Evolutionary conservation across 768 basidiomycete species (phyloP).

Genomic region (Lentinus tigrinus): DNA sequence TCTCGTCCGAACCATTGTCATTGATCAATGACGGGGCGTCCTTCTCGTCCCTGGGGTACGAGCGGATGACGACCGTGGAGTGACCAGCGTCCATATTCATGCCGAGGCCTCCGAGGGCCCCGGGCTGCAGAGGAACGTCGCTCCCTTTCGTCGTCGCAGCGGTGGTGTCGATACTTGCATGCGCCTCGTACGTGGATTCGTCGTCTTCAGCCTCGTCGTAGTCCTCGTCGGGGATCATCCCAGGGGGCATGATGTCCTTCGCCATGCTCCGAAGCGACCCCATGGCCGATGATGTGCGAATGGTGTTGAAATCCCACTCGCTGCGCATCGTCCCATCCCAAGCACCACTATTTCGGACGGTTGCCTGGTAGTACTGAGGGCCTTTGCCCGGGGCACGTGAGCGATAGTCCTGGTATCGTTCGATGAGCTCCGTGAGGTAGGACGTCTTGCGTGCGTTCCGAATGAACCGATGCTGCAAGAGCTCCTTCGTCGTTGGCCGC

Average conservation of each 20-base stretch:
- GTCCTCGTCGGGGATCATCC: slow-evolving; percentile 49
- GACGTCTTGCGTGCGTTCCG: slow-evolving; percentile 78
- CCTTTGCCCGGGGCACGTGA: slow-evolving; percentile 52
- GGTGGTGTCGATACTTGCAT: slow-evolving; percentile 57
- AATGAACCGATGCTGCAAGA: slow-evolving; percentile 94
- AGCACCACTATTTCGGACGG: slow-evolving; percentile 53
- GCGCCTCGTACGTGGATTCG: slow-evolving; percentile 30
- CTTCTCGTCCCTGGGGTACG: slow-evolving; percentile 36
- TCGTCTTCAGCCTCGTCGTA: slow-evolving; percentile 42
- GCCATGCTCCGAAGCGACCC: slow-evolving; percentile 75
- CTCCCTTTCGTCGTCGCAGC: slow-evolving; percentile 64
- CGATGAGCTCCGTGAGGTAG: slow-evolving; percentile 83
- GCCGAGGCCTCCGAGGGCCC: slow-evolving; percentile 11
- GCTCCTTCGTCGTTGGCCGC: slow-evolving; percentile 89
- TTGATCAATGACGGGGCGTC: slow-evolving; percentile 41
- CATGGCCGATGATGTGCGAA: slow-evolving; percentile 70
- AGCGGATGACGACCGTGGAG: slow-evolving; percentile 72
- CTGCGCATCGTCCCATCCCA: slow-evolving; percentile 87
- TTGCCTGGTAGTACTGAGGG: slow-evolving; percentile 52
- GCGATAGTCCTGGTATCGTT: slow-evolving; percentile 80
- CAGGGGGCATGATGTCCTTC: slow-evolving; percentile 57
- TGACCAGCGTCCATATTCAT: slow-evolving; percentile 56
- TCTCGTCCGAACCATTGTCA: slow-evolving; percentile 40
- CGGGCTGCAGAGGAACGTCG: slow-evolving; percentile 35
- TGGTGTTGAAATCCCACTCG: slow-evolving; percentile 95